These are phyloP conservation scores for Penicillium paneum DNA, from an alignment of 2,329 filamentous ascomycete species.

Conservation along the genomic window DNA sequence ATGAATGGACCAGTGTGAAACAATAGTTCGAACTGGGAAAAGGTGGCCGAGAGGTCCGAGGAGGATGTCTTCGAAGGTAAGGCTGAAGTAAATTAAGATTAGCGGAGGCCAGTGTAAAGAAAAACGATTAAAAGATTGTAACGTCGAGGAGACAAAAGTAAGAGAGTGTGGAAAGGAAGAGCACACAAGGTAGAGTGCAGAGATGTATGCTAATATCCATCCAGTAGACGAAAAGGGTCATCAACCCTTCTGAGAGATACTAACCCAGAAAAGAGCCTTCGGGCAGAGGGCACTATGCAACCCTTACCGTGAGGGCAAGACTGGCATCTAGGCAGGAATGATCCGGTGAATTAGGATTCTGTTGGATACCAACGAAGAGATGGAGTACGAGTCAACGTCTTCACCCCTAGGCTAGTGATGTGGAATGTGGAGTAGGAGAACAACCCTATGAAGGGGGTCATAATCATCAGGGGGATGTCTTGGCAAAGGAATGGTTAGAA, in stretches of 20 bases:
- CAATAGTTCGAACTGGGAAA: conserved; percentile 39
- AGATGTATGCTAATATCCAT: conserved; percentile 15
- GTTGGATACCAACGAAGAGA: conserved; percentile 37
- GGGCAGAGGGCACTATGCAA: conserved; percentile 41
- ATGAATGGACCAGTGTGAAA: conserved; percentile 45
- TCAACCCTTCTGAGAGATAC: conserved; percentile 32
- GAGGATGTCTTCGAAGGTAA: conserved; percentile 29
- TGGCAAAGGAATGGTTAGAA: conserved; percentile 29
- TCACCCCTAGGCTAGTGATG: conserved; percentile 40
- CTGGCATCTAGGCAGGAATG: conserved; percentile 48
- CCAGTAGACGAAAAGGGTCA: conserved; percentile 15
- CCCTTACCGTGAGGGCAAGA: conserved; percentile 44
- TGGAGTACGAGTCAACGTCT: conserved; percentile 49
- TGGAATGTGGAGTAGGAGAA: conserved; percentile 40
- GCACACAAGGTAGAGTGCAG: conserved; percentile 11
- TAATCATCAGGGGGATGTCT: conserved; percentile 38
- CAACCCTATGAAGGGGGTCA: conserved; percentile 41
- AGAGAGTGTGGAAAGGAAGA: conserved; percentile 5
- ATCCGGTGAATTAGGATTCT: conserved; percentile 36
- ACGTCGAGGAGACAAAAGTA: background rate
- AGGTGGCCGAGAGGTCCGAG: conserved; percentile 25
- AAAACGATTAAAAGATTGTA: conserved; percentile 14
- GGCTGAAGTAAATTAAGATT: conserved; percentile 36
- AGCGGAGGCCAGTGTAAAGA: conserved; percentile 17
- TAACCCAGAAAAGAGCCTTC: conserved; percentile 44